Conservation (phyloP, 2,329 filamentous ascomycete genomes). For the Domatiomyces catenatus region DNA sequence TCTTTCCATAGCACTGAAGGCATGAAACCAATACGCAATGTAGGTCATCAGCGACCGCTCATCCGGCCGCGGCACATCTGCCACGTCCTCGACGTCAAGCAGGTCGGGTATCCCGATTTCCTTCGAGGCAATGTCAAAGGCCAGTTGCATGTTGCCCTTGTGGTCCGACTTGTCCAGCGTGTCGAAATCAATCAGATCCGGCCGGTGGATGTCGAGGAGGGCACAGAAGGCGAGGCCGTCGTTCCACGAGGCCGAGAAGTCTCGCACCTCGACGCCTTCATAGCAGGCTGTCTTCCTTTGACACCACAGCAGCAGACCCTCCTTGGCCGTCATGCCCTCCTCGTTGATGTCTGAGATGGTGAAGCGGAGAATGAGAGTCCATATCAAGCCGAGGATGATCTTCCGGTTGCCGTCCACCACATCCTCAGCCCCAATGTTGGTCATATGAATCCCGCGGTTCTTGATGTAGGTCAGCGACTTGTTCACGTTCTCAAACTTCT, state of each 20-base stretch:
- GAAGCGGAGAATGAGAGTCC: conserved; percentile 94
- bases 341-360: conserved; percentile 98
- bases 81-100: conserved; percentile 94
- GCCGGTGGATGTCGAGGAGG: conserved; percentile 87
- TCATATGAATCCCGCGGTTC: conserved; percentile 82
- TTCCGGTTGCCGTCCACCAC: conserved; percentile 96
- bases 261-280: conserved; percentile 84
- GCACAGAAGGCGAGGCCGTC: conserved; percentile 94
- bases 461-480: conserved; percentile 88
- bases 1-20: conserved; percentile 96
- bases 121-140: conserved; percentile 87
- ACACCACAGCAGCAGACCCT: conserved; percentile 89
- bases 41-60: conserved; percentile 98
- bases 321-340: conserved; percentile 94
- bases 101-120: conserved; percentile 95
- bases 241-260: conserved; percentile 95
- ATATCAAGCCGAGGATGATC: conserved; percentile 92
- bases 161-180: conserved; percentile 86
- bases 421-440: conserved; percentile 95
- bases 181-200: conserved; percentile 94
- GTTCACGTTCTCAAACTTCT: conserved; percentile 97
- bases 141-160: conserved; percentile 91
- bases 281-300: conserved; percentile 98
- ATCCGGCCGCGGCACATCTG: conserved; percentile 88
- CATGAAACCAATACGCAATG: conserved; percentile 99